Conservation (phyloP, 2,329 filamentous ascomycete species). For the Hymenoscyphus occultus region DNA sequence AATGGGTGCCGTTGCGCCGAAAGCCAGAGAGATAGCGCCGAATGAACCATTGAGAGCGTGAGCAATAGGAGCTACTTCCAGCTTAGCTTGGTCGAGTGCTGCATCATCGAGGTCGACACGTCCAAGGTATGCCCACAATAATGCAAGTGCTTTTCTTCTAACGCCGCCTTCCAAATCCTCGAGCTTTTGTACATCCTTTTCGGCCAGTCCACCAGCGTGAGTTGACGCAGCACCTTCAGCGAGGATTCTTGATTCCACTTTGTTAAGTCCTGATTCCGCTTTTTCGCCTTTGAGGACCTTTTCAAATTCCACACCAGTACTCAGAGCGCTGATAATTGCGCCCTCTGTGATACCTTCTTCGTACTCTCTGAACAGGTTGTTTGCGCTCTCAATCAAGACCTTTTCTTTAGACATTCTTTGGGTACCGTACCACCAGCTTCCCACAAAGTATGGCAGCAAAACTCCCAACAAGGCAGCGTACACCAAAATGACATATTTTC, state of each 20-base stretch:
- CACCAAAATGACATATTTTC: conserved; percentile 89
- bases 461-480: conserved; percentile 88
- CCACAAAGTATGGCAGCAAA: conserved; percentile 86
- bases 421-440: conserved; percentile 98
- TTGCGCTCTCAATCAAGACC: conserved; percentile 87
- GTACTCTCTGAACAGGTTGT: conserved; percentile 92
- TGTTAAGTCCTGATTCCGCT: conserved; percentile 75
- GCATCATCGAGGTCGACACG: conserved; percentile 80
- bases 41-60: conserved; percentile 83
- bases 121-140: conserved; percentile 94
- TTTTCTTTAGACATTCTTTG: conserved; percentile 91
- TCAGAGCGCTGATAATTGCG: conserved; percentile 76
- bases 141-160: conserved; percentile 79
- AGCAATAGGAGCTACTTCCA: conserved; percentile 83
- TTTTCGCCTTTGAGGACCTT: conserved; percentile 72
- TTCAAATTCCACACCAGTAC: conserved; percentile 82
- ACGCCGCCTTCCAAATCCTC: conserved; percentile 76
- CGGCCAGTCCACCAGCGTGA: conserved; percentile 58
- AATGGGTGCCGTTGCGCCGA: conserved; percentile 78
- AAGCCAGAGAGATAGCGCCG: conserved; percentile 81
- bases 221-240: conserved; percentile 52
- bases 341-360: conserved; percentile 78
- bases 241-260: conserved; percentile 79
- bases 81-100: conserved; percentile 79
- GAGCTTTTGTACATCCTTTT: conserved; percentile 73